Base-by-base conservation (phyloP, 352 stramenopile species). In the Phytophthora hibernalis region DNA sequence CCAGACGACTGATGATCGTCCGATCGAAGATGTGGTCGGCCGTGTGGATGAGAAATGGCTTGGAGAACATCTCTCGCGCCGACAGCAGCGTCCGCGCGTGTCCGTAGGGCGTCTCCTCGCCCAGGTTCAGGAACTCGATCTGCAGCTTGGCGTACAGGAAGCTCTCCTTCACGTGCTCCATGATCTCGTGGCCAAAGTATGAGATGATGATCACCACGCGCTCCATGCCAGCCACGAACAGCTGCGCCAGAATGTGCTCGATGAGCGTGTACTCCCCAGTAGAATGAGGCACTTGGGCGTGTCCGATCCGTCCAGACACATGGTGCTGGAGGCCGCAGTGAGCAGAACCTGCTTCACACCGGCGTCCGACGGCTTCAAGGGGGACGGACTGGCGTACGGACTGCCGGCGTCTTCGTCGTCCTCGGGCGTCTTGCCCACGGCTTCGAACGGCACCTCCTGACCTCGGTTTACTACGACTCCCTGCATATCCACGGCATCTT, bases 31-130 rank as follows among this genome's bases (percentile, higher is more conserved):
- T 84, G 65, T 93, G 87, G 58, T 96, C 85, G 3, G 87, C 82
- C 51, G 87, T 93, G 72, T 96, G 87, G 62, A 96, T 94, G 40
- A 96, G 65, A 61, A 96, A 96, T 7, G 82, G 84, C n/a, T 87
- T 82, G 1, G 72, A 66, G 58, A 95, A 95, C 79, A 93, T 89
- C 43, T 92, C 76, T 45, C 85, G 77, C 22, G 85, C 87, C 12
- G 87, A 89, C 20, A 95, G 68, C 37, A 95, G 49, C 49, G 87
- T 91, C 28, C 85, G 82, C 55, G 87, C 80, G 63, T 93, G 81
- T 31, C 83, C 82, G 54, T 92, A 90, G 15, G 76, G 74, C 53
- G 85, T 91, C 57, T 91, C 81, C 53, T 92, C 81, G 35, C 86
- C 86, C n/a, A 95, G 54, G 55, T 95, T 92, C 24, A 95, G 50